Evolutionary conservation across 2,329 filamentous ascomycete species (phyloP).

Genomic region (Neonectria magnoliae): DNA sequence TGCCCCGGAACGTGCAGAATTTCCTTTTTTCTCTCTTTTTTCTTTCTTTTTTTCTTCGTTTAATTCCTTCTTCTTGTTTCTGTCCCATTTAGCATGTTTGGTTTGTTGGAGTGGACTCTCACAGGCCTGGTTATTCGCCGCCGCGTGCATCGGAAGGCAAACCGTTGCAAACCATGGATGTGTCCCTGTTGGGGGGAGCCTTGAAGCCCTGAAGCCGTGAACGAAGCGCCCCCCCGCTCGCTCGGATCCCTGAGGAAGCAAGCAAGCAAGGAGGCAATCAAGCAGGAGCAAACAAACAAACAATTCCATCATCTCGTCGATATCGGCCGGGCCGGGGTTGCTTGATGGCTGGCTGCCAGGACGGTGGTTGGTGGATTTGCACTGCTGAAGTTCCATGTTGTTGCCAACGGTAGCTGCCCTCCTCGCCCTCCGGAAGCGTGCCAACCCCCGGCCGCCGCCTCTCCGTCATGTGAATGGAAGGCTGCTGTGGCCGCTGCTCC

Average conservation of each 20-base stretch:
- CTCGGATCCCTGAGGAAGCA: neutral
- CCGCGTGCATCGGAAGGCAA: neutral
- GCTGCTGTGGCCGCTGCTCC: neutral
- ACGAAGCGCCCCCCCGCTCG: neutral
- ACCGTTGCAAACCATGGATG: neutral
- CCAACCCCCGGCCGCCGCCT: conserved; percentile 14
- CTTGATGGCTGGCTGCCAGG: neutral
- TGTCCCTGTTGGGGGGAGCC: neutral
- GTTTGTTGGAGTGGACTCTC: neutral
- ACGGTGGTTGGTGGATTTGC: neutral
- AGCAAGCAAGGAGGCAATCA: neutral
- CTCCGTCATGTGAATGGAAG: neutral
- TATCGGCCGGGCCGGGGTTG: neutral
- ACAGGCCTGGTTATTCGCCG: neutral
- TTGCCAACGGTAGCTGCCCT: neutral
- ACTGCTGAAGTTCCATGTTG: neutral
- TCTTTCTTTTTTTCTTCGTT: neutral
- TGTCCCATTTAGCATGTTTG: neutral
- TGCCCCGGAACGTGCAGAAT: neutral
- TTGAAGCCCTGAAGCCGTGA: neutral
- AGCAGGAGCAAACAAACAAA: neutral
- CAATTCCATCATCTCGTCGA: neutral
- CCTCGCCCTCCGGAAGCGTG: conserved; percentile 1
- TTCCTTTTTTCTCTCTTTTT: neutral
- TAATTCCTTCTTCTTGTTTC: neutral